These are phyloP conservation scores for Exophiala sp. DNA, from an alignment of 2,329 filamentous ascomycete species.

Conservation along the genomic window DNA sequence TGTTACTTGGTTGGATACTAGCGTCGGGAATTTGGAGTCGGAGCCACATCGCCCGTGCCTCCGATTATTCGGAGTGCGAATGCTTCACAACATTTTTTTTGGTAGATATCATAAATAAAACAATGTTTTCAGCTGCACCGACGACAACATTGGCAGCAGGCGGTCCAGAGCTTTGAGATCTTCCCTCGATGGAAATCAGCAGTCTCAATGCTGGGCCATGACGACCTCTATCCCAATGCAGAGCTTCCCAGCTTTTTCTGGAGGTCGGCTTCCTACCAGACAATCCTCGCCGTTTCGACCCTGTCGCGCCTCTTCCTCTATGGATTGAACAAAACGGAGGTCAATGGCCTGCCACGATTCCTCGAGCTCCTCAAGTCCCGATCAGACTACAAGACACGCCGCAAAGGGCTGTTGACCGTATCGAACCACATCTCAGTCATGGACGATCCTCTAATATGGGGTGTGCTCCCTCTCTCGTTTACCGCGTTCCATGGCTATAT, in stretches of 20 bases:
- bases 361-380: constrained; percentile 69
- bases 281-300: constrained; percentile 67
- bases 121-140: neutral
- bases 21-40: neutral
- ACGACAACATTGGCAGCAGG: neutral
- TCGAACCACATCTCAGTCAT: constrained; percentile 87
- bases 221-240: constrained; percentile 40
- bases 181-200: constrained; percentile 9
- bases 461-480: constrained; percentile 70
- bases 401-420: constrained; percentile 81
- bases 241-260: constrained; percentile 48
- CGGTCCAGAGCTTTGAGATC: neutral
- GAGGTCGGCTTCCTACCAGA: constrained; percentile 65
- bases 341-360: constrained; percentile 70
- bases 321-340: constrained; percentile 66
- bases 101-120: no score
- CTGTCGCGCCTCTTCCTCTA: constrained; percentile 70
- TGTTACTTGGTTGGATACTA: neutral
- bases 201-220: constrained; percentile 28
- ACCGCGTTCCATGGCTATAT: constrained; percentile 56
- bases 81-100: neutral
- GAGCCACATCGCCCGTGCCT: neutral
- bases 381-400: constrained; percentile 57
- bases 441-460: constrained; percentile 94
- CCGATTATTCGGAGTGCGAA: neutral